Percentiles rank a stretch among this genome's conserved stretches.
These are phyloP conservation scores for Gossypium ekmanianum DNA, from an alignment of 345 rosid species.

Conservation along the genomic window DNA sequence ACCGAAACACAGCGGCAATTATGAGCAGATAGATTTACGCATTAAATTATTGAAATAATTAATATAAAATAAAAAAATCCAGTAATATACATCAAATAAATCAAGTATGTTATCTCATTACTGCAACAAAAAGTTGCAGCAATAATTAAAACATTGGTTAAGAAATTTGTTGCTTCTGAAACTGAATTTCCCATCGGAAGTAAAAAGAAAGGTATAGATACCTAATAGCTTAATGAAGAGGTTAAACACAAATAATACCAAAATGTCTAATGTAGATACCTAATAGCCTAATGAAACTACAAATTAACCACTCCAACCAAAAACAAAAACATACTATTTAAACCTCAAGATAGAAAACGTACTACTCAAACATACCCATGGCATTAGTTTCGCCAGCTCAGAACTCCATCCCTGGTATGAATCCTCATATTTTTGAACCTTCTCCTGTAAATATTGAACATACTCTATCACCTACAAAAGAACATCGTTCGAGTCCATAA, in stretches of 20 bases:
- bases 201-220: background rate
- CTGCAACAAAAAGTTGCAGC: background rate
- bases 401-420: conserved; percentile 78
- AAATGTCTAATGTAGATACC: background rate
- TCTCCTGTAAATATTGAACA: conserved; percentile 78
- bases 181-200: background rate
- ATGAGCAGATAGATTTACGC: too few species aligned
- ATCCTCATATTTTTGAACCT: conserved; percentile 75
- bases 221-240: background rate
- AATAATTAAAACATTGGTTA: background rate
- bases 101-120: background rate
- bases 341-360: background rate
- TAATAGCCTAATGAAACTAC: background rate
- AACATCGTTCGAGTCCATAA: conserved; percentile 12
- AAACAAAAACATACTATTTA: background rate
- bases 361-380: conserved; percentile 59
- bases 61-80: too few species aligned
- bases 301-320: background rate
- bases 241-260: background rate
- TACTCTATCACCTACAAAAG: conserved; percentile 78
- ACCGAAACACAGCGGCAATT: too few species aligned
- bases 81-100: background rate
- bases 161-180: background rate
- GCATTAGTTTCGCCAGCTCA: conserved; percentile 73
- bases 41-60: too few species aligned